These are phyloP conservation scores for Sporothrix pallida DNA, from an alignment of 2,329 filamentous ascomycete genomes.

Conservation along the genomic window DNA sequence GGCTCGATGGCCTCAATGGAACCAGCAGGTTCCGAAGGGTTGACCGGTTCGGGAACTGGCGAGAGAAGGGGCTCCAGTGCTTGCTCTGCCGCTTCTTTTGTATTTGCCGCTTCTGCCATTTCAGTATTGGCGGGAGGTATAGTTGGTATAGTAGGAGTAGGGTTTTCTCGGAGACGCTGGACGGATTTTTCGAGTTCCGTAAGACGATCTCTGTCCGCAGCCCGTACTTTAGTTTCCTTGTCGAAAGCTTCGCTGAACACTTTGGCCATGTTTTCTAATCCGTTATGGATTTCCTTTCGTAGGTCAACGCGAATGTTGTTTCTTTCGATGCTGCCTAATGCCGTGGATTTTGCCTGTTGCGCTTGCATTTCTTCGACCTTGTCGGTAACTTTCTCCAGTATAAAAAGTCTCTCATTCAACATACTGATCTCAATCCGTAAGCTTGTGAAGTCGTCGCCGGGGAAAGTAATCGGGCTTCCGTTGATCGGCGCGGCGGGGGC, in stretches of 20 bases:
- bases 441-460: constrained; percentile 37
- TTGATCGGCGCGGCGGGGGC: background rate
- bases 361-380: background rate
- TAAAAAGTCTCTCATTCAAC: constrained; percentile 29
- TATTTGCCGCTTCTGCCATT: background rate
- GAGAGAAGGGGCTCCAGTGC: constrained; percentile 15
- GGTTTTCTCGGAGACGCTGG: background rate
- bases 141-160: background rate
- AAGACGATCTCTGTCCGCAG: constrained; percentile 24
- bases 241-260: constrained; percentile 30
- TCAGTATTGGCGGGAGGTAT: background rate
- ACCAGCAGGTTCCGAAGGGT: background rate
- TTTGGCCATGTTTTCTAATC: constrained; percentile 2
- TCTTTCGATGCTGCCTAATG: background rate
- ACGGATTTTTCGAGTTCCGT: constrained; percentile 19
- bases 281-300: background rate
- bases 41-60: constrained; percentile 10
- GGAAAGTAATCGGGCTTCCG: constrained; percentile 26
- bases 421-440: constrained; percentile 34
- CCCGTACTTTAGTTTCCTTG: constrained; percentile 4
- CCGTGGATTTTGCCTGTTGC: background rate
- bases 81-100: background rate
- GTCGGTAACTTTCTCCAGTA: constrained; percentile 1
- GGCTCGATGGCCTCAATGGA: background rate
- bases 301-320: background rate